A percentile compares a stretch with the other conserved stretches of the same genome.
phyloP scores from a whole-genome alignment of 1,284 basidiomycete species.

The Amylostereum areolatum region DNA sequence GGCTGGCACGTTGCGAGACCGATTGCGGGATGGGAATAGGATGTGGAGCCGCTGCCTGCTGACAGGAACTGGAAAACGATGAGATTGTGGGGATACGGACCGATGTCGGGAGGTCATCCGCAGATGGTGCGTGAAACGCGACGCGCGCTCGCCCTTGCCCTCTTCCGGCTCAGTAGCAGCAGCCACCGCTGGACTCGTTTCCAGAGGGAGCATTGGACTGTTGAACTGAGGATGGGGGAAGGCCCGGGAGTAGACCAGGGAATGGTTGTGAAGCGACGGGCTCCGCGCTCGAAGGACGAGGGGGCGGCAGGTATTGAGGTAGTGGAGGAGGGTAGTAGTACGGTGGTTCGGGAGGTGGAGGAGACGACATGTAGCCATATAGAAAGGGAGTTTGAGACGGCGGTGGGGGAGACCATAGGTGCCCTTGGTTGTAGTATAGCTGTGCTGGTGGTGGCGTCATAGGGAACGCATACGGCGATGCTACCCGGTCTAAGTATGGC shows the following conservation, averaged over 20 bases:
- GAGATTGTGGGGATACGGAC: slow-evolving; percentile 52
- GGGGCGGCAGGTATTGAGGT: slow-evolving; percentile 18
- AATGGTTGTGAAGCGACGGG: slow-evolving; percentile 22
- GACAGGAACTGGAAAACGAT: slow-evolving; percentile 26
- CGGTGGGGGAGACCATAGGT: slow-evolving; percentile 43
- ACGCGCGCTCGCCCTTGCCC: slow-evolving; percentile 55
- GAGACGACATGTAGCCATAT: slow-evolving; percentile 7
- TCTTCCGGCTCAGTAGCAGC: slow-evolving; percentile 36
- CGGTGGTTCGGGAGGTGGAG: slow-evolving; percentile 17
- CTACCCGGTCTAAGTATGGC: slow-evolving; percentile 16
- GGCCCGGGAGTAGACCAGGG: slow-evolving; percentile 16
- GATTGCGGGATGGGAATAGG: neutral
- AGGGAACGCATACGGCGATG: slow-evolving; percentile 28
- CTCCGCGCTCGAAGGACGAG: slow-evolving; percentile 33
- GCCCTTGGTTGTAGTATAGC: slow-evolving; percentile 37
- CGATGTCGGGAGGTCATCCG: slow-evolving; percentile 49
- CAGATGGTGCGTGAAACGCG: slow-evolving; percentile 53
- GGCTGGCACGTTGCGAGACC: neutral
- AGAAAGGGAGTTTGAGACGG: slow-evolving; percentile 5
- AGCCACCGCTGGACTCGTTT: neutral
- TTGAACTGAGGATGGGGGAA: slow-evolving; percentile 15
- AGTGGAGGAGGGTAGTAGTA: slow-evolving; percentile 30
- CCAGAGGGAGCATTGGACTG: slow-evolving; percentile 16
- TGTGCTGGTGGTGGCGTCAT: slow-evolving; percentile 27
- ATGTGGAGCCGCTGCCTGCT: slow-evolving; percentile 10